phyloP scores from a whole-genome alignment of 202 grass and related monocot genomes.

The Brachypodium distachyon region DNA sequence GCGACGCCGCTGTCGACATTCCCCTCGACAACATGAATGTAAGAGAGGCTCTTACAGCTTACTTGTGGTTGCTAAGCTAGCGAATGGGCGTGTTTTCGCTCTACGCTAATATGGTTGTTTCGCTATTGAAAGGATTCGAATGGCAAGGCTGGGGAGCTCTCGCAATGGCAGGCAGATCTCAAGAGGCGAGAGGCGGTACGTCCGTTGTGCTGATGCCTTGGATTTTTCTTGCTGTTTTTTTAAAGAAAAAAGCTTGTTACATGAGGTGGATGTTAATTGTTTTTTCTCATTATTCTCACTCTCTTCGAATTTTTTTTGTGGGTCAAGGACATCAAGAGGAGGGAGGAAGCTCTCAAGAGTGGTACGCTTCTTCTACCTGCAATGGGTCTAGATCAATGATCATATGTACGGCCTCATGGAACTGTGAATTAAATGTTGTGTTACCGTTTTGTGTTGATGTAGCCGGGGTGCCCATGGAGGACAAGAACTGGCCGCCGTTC shows the following conservation, averaged over 20 bases:
- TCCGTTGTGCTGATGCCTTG: neutral
- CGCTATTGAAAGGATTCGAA: constrained; percentile 46
- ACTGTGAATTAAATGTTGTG: neutral
- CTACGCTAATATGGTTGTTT: neutral
- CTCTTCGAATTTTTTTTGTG: neutral
- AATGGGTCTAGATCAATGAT: neutral
- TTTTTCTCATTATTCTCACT: neutral
- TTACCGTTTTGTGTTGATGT: neutral
- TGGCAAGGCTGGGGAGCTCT: constrained; percentile 62
- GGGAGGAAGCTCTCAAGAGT: constrained; percentile 61
- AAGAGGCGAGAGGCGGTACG: constrained; percentile 66
- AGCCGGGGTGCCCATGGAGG: constrained; percentile 52
- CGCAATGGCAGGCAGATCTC: constrained; percentile 82
- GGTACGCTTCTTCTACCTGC: constrained; percentile 23
- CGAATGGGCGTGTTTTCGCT: neutral
- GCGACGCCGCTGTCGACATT: constrained; percentile 51
- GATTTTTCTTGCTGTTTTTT: neutral
- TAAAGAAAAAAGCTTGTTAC: too few relatives aligned
- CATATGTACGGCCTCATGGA: neutral
- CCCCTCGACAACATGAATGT: constrained; percentile 70
- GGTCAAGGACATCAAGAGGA: constrained; percentile 67
- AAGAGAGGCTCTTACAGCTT: constrained; percentile 12
- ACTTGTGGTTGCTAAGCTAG: neutral
- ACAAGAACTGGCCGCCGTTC: constrained; percentile 59
- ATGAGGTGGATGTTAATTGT: too few relatives aligned